Conservation (phyloP, 2,329 filamentous ascomycete genomes). For the Tolypocladium guangdongense region DNA sequence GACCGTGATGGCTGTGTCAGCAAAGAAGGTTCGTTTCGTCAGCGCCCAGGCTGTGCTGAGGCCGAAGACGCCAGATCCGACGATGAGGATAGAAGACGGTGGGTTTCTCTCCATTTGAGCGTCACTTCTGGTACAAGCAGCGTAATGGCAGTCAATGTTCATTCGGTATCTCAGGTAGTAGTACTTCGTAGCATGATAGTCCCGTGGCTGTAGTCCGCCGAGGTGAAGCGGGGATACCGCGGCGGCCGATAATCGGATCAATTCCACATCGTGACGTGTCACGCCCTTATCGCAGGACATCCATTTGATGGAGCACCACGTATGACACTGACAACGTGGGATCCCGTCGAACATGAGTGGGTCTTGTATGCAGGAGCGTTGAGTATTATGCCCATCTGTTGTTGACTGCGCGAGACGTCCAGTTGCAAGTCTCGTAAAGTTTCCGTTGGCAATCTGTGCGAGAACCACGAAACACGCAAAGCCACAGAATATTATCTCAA, state of each 20-base stretch:
- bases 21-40: slow-evolving; percentile 46
- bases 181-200: neutral
- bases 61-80: slow-evolving; percentile 58
- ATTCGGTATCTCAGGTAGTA: neutral
- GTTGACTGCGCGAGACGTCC: neutral
- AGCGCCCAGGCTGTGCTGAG: slow-evolving; percentile 56
- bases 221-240: neutral
- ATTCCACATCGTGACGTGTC: neutral
- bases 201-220: neutral
- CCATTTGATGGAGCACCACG: neutral
- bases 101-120: slow-evolving; percentile 14
- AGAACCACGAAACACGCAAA: neutral
- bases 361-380: neutral
- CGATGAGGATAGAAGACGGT: slow-evolving; percentile 49
- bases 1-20: slow-evolving; percentile 43
- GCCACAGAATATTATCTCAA: neutral
- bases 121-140: neutral
- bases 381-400: slow-evolving; percentile 1
- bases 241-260: neutral
- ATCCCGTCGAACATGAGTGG: neutral
- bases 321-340: neutral
- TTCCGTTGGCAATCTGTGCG: neutral
- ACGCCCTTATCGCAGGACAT: neutral
- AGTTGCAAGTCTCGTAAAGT: neutral
- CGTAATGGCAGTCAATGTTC: neutral